Evolutionary conservation across 352 stramenopile species (phyloP).

Genomic region (Phytophthora agathidicida): DNA sequence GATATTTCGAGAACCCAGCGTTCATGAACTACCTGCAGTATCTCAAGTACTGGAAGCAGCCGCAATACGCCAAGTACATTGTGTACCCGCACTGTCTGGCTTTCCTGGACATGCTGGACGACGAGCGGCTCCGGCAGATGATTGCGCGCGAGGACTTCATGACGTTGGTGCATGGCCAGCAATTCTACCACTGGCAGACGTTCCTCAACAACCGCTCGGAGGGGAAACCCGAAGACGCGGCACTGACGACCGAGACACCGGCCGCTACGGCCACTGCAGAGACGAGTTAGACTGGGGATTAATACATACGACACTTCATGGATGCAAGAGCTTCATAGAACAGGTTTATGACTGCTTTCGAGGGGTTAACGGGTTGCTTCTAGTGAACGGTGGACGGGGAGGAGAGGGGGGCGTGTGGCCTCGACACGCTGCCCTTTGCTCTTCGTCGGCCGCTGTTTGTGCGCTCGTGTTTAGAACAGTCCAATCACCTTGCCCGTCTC

Average conservation of each 20-base stretch:
- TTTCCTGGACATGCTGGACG: conserved; percentile 90
- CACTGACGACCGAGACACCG: conserved; percentile 9
- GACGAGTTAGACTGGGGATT: conserved; percentile 13
- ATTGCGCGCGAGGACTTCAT: conserved; percentile 88
- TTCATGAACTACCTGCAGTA: conserved; percentile 93
- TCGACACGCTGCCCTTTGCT: conserved; percentile 34
- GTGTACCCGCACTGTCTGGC: conserved; percentile 88
- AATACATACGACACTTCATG: conserved; percentile 23
- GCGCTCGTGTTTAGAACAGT: conserved; percentile 78
- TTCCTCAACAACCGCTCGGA: conserved; percentile 85
- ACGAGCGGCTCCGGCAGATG: conserved; percentile 89
- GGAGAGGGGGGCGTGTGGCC: conserved; percentile 22
- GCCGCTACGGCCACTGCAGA: conserved; percentile 17
- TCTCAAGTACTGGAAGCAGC: conserved; percentile 93
- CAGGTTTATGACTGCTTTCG: conserved; percentile 10
- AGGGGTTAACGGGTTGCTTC: conserved; percentile 8
- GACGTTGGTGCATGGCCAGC: conserved; percentile 86
- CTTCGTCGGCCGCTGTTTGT: neutral
- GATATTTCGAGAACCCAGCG: conserved; percentile 90
- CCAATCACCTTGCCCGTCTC: conserved; percentile 96
- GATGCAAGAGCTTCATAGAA: conserved; percentile 1
- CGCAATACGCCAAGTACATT: conserved; percentile 92
- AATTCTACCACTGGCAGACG: conserved; percentile 92
- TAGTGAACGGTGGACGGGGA: conserved; percentile 9
- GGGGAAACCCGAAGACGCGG: conserved; percentile 32